phyloP scores from a whole-genome alignment of 139 green algal species.

The Eudorina sp. region DNA sequence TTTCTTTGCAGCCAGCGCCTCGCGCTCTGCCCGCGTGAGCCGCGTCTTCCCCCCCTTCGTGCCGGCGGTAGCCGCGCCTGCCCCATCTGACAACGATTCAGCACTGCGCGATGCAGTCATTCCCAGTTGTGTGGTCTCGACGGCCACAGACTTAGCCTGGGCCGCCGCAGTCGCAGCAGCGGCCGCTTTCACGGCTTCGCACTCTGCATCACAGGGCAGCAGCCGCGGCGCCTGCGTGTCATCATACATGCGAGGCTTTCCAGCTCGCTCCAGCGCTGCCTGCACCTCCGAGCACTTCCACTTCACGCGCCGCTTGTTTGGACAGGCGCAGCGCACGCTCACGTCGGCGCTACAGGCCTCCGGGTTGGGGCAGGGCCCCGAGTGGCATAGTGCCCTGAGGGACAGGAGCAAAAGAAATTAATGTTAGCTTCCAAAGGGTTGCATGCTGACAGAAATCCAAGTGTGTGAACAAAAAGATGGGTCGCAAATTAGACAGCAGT shows the following conservation, averaged over 20 bases:
- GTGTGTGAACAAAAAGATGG: too few relatives aligned
- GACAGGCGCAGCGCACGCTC: conserved; percentile 78
- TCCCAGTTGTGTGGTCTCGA: neutral
- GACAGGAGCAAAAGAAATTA: too few relatives aligned
- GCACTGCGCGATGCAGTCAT: neutral
- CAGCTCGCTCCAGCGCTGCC: conserved; percentile 53
- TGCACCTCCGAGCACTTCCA: conserved; percentile 73
- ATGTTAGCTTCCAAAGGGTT: too few relatives aligned
- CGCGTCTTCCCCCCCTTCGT: conserved; percentile 1
- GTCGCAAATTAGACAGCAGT: too few relatives aligned
- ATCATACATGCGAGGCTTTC: conserved; percentile 57
- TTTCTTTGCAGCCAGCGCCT: conserved; percentile 46
- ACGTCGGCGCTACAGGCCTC: conserved; percentile 71
- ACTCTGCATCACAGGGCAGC: conserved; percentile 73
- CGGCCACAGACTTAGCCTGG: neutral
- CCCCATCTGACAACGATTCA: conserved; percentile 16
- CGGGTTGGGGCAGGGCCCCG: conserved; percentile 67
- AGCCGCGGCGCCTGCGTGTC: conserved; percentile 63
- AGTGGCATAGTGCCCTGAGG: conserved; percentile 67
- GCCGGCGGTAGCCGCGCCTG: conserved; percentile 17
- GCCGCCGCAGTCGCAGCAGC: neutral
- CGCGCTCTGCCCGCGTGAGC: conserved; percentile 52
- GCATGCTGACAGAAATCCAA: too few relatives aligned
- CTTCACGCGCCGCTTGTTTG: conserved; percentile 70
- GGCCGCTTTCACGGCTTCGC: conserved; percentile 44